Conservation (phyloP, 2,329 filamentous ascomycete species). For the Hypoxylon sp. region DNA sequence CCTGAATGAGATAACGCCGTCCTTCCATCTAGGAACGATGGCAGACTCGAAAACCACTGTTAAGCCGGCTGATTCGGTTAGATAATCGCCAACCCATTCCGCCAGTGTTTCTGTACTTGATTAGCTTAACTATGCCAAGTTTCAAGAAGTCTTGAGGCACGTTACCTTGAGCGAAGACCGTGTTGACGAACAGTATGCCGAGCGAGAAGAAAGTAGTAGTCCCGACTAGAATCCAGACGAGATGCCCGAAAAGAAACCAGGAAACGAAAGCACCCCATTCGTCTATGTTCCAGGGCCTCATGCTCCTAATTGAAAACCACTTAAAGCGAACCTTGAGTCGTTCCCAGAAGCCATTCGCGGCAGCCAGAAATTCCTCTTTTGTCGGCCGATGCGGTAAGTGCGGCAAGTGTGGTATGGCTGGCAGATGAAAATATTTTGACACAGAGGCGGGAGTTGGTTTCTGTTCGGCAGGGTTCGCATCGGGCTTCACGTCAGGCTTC, state of each 20-base stretch:
- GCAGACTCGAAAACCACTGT: constrained; percentile 97
- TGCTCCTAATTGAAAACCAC: constrained; percentile 95
- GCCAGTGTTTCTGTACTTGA: constrained; percentile 78
- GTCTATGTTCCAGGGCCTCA: constrained; percentile 92
- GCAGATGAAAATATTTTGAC: constrained; percentile 64
- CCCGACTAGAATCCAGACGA: constrained; percentile 94
- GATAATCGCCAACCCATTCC: constrained; percentile 91
- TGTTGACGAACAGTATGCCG: constrained; percentile 90
- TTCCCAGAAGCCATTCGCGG: constrained; percentile 92
- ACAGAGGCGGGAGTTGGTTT: constrained; percentile 57
- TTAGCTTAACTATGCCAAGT: constrained; percentile 30
- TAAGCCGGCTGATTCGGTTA: constrained; percentile 91
- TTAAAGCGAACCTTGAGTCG: constrained; percentile 92
- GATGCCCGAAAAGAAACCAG: constrained; percentile 92
- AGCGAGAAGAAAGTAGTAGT: constrained; percentile 98
- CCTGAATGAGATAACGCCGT: constrained; percentile 93
- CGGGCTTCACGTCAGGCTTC: constrained; percentile 33
- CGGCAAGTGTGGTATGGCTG: constrained; percentile 69
- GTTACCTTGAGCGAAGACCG: constrained; percentile 90
- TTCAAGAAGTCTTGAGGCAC: constrained; percentile 3
- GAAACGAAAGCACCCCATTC: constrained; percentile 95
- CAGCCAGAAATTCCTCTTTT: constrained; percentile 90
- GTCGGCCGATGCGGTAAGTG: constrained; percentile 87
- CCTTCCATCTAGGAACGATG: constrained; percentile 94
- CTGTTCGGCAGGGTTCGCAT: constrained; percentile 33